These are phyloP conservation scores for Suhomyces faveliae DNA, from an alignment of 805 yeast genomes.

Conservation along the genomic window DNA sequence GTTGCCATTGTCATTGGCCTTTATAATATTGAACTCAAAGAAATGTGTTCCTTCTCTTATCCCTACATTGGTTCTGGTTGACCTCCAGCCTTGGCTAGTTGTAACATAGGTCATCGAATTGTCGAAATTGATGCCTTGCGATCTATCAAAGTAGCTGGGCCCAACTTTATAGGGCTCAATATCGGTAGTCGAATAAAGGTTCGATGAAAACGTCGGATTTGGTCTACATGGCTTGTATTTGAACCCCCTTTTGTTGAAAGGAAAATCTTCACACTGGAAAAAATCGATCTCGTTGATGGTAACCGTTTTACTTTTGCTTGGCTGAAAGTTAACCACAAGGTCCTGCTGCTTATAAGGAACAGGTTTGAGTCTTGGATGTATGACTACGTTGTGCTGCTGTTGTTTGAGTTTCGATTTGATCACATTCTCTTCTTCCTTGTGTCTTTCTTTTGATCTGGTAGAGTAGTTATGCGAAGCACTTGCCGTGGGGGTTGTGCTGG, in stretches of 20 bases:
- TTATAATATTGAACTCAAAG: constrained; percentile 67
- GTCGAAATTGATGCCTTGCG: constrained; percentile 49
- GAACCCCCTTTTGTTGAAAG: constrained; percentile 76
- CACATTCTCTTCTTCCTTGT: constrained; percentile 16
- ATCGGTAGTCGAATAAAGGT: constrained; percentile 71
- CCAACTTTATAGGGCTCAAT: constrained; percentile 62
- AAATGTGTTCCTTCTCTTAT: constrained; percentile 78
- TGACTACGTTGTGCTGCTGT: constrained; percentile 27
- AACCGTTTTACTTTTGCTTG: constrained; percentile 12
- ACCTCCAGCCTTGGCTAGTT: constrained; percentile 74
- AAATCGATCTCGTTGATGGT: constrained; percentile 25
- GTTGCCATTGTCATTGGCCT: constrained; percentile 30
- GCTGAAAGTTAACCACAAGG: constrained; percentile 10
- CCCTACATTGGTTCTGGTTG: constrained; percentile 70
- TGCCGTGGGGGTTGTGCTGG: not conserved
- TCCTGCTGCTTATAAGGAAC: constrained; percentile 24
- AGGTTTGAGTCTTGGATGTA: constrained; percentile 38
- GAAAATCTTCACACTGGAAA: constrained; percentile 67
- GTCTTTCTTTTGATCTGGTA: constrained; percentile 25
- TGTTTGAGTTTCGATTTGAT: constrained; percentile 24
- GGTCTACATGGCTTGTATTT: constrained; percentile 79
- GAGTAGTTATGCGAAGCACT: constrained; percentile 19
- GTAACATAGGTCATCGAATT: constrained; percentile 44
- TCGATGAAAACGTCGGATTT: constrained; percentile 53
- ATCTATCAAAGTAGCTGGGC: constrained; percentile 65